Evolutionary conservation across 2,329 filamentous ascomycete genomes (phyloP), one percentile per base, ranked within the genome.

Genomic region (Xylaria hypoxylon): DNA sequence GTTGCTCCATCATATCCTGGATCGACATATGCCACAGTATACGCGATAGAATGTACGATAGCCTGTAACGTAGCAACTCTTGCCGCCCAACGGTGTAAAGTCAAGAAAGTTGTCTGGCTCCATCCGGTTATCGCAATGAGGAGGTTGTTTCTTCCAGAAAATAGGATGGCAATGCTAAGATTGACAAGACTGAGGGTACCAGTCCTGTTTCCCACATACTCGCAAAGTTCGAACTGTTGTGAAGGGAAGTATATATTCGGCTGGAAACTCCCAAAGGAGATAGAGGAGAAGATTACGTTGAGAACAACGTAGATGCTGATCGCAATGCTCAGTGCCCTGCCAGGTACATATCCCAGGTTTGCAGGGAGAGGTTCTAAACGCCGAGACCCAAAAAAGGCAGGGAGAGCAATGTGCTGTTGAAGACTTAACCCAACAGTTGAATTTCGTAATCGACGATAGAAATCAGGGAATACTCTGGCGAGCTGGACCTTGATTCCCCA

Each of bases 141-240:
- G 2, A 76, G 33, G 45, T 75, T 77, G 59, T 77, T 77, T 13
- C 75, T 70, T 2, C 75, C 70, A 0, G 74, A 69, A 52, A 76
- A 77, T 5, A 77, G 55, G 57, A 76, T 67, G 7, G 75, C 68
- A 1, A 76, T 68, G 26, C 71, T 64, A 22, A 76, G 45, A 28
- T 77, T 77, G 38, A 74, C 75, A 11, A 77, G 68, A 26, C 72
- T 72, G 1, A 75, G 60, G 5, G 58, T 64, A 1, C 71, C 73
- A 67, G 69, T 77, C 71, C n/a, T 78, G 28, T 75, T 75, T 38
- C 76, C 75, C 15, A 80, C 65, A 5, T 75, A 75, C 33, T 69
- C 67, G 58, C 62, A 70, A 19, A 64, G 59, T 31, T 67, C 68
- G 64, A 24, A 62, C 55, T 13, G 56, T 8, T 50, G 24, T 0